Conservation (phyloP, 768 basidiomycete genomes). For the Trametes maxima region DNA sequence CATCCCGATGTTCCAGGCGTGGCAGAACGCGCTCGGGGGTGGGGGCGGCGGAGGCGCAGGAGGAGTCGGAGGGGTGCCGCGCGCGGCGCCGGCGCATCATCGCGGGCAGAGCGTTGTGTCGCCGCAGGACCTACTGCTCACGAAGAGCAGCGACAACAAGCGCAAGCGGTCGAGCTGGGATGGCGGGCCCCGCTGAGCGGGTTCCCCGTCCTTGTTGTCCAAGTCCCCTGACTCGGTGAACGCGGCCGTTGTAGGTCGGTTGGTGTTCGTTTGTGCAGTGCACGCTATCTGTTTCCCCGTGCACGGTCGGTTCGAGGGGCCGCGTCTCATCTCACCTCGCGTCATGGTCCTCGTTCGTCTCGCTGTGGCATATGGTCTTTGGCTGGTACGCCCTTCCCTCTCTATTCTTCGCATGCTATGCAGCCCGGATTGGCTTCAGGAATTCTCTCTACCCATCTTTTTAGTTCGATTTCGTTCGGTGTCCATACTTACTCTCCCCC, state of each 20-base stretch:
- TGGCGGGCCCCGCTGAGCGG: conserved; percentile 38
- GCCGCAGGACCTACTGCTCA: conserved; percentile 53
- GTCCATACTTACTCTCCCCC: too few relatives aligned
- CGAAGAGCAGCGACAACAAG: conserved; percentile 53
- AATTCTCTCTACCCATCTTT: too few relatives aligned
- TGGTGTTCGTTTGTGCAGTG: neutral
- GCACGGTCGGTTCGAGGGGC: neutral
- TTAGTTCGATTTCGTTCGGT: too few relatives aligned
- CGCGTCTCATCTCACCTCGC: too few relatives aligned
- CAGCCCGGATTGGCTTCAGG: too few relatives aligned
- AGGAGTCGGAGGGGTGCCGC: conserved; percentile 10
- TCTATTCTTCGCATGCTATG: too few relatives aligned
- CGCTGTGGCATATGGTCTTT: too few relatives aligned
- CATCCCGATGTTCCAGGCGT: conserved; percentile 23
- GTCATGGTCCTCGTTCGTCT: too few relatives aligned
- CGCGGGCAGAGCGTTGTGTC: conserved; percentile 56
- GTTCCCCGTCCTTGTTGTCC: neutral
- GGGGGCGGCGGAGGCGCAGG: neutral
- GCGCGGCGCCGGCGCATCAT: conserved; percentile 40
- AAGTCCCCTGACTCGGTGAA: too few relatives aligned
- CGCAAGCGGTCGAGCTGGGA: conserved; percentile 63
- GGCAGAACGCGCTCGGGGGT: conserved; percentile 20
- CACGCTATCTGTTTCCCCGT: neutral
- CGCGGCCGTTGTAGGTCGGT: too few relatives aligned
- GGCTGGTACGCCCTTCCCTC: too few relatives aligned